These are phyloP conservation scores for Mycena rosella DNA, from an alignment of 768 basidiomycete species.

Conservation along the genomic window DNA sequence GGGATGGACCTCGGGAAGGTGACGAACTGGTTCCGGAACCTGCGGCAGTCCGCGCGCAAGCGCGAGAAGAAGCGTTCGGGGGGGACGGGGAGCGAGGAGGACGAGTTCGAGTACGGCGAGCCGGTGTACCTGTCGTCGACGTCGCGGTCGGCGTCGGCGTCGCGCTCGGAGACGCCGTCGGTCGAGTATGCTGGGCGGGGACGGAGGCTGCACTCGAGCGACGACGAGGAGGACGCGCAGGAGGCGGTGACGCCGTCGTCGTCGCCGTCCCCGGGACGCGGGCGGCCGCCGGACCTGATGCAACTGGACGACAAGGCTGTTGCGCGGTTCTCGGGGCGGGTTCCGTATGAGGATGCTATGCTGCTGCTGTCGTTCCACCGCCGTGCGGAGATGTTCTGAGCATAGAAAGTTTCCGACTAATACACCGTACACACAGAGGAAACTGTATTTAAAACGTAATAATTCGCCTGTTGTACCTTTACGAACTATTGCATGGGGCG, in stretches of 20 bases:
- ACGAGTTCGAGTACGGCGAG: conserved; percentile 55
- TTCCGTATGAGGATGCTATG: conserved; percentile 81
- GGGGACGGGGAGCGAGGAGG: conserved; percentile 51
- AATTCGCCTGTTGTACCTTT: conserved; percentile 21
- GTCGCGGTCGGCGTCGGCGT: conserved; percentile 31
- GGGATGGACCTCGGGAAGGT: conserved; percentile 91
- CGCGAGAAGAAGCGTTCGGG: conserved; percentile 56
- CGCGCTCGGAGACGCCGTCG: conserved; percentile 17
- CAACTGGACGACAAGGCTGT: conserved; percentile 59
- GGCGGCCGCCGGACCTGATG: conserved; percentile 57
- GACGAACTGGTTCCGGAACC: conserved; percentile 90
- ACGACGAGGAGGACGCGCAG: conserved; percentile 36
- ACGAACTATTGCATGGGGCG: neutral
- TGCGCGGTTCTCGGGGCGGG: conserved; percentile 60
- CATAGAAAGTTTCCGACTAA: too few relatives aligned
- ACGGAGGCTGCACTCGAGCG: conserved; percentile 30
- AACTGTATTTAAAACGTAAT: neutral
- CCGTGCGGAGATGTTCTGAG: conserved; percentile 39
- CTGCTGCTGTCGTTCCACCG: conserved; percentile 82
- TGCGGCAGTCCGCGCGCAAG: conserved; percentile 84
- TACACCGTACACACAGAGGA: too few relatives aligned
- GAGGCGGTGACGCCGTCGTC: conserved; percentile 35
- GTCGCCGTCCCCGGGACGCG: conserved; percentile 34
- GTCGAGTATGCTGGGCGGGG: conserved; percentile 8
- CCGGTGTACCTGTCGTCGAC: conserved; percentile 33